Percentiles rank a stretch among this genome's conserved stretches.
phyloP scores from a whole-genome alignment of 768 basidiomycete species.

The Boletus vinaceobasis region DNA sequence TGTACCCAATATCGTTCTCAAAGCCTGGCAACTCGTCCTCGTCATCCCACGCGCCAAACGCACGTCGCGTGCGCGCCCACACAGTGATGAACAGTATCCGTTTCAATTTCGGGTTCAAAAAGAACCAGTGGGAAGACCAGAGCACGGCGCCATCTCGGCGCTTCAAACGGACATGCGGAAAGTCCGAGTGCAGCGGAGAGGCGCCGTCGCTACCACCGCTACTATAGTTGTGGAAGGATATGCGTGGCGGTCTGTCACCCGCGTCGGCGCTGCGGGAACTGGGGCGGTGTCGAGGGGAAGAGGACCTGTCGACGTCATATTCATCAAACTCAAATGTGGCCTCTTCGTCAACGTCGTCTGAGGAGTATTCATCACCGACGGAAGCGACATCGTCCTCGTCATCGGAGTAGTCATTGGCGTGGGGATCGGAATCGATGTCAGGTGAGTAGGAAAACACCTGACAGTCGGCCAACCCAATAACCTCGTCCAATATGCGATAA shows the following conservation, averaged over 20 bases:
- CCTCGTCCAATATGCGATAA: slow-evolving; percentile 83
- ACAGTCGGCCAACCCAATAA: slow-evolving; percentile 86
- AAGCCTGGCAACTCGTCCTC: slow-evolving; percentile 40
- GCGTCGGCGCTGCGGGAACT: slow-evolving; percentile 7
- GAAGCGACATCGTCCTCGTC: slow-evolving; percentile 74
- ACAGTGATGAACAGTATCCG: slow-evolving; percentile 89
- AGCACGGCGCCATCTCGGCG: slow-evolving; percentile 73
- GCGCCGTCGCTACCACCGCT: slow-evolving; percentile 35
- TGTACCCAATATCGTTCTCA: slow-evolving; percentile 36
- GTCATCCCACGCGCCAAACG: slow-evolving; percentile 48
- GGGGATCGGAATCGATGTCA: slow-evolving; percentile 92
- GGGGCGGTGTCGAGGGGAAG: slow-evolving; percentile 9
- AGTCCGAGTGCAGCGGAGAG: slow-evolving; percentile 33
- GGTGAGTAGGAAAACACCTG: slow-evolving; percentile 95
- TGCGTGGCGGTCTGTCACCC: slow-evolving; percentile 6
- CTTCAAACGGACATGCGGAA: slow-evolving; percentile 49
- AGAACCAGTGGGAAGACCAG: slow-evolving; percentile 98
- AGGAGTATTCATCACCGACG: slow-evolving; percentile 65
- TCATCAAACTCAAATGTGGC: slow-evolving; percentile 76
- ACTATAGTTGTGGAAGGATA: slow-evolving; percentile 29
- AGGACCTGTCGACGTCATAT: slow-evolving; percentile 64
- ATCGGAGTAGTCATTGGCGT: slow-evolving; percentile 77
- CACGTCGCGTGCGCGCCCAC: slow-evolving; percentile 77
- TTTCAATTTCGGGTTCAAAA: slow-evolving; percentile 89
- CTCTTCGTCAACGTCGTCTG: slow-evolving; percentile 71